phyloP scores from a whole-genome alignment of 805 yeast species.

The Wickerhamomyces xylosicus region DNA sequence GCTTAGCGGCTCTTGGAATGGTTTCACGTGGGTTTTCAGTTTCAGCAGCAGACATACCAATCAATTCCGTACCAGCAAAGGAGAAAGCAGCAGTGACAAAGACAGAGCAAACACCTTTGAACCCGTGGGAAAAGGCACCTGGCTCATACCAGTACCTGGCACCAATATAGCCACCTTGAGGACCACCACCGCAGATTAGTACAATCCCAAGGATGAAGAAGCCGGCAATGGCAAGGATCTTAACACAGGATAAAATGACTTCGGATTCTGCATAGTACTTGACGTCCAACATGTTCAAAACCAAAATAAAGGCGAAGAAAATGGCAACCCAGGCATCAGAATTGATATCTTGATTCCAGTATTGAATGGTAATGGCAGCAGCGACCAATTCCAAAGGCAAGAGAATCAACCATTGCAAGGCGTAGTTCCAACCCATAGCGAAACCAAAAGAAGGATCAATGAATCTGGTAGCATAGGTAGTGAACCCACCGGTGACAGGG shows the following conservation, averaged over 20 bases:
- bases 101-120: conserved; percentile 63
- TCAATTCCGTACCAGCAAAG: conserved; percentile 63
- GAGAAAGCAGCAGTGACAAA: conserved; percentile 71
- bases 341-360: conserved; percentile 38
- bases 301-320: conserved; percentile 34
- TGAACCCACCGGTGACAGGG: conserved; percentile 45
- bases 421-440: conserved; percentile 41
- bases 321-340: conserved; percentile 51
- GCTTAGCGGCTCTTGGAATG: conserved; percentile 67
- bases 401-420: conserved; percentile 43
- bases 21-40: conserved; percentile 55
- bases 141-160: conserved; percentile 41
- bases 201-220: conserved; percentile 38
- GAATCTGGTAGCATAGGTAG: conserved; percentile 37
- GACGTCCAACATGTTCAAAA: conserved; percentile 41
- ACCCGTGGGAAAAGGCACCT: conserved; percentile 40
- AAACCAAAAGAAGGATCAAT: no score
- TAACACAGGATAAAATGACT: conserved; percentile 34
- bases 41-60: conserved; percentile 73
- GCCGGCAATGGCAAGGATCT: conserved; percentile 36
- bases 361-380: conserved; percentile 43
- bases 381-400: conserved; percentile 51
- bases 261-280: conserved; percentile 47
- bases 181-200: conserved; percentile 44
- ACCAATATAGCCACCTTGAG: conserved; percentile 37